Percentiles rank a stretch among this genome's conserved stretches.
phyloP scores from a whole-genome alignment of 2,329 filamentous ascomycete genomes.

The Pseudogymnoascus pannorum region DNA sequence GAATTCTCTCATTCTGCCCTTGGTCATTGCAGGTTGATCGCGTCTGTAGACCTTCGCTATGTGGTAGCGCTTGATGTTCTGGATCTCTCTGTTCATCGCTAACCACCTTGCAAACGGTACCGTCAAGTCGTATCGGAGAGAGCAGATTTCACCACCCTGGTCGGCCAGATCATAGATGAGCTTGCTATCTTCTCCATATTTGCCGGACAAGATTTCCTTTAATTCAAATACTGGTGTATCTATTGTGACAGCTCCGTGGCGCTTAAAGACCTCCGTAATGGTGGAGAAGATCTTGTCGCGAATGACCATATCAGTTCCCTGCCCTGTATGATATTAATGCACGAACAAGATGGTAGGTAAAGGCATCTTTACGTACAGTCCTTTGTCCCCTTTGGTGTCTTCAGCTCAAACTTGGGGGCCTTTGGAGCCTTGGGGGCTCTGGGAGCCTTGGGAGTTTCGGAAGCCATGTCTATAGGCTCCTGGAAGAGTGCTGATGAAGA shows the following conservation, averaged over 20 bases:
- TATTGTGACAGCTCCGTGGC: conserved; percentile 71
- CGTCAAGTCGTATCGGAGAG: conserved; percentile 78
- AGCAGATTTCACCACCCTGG: conserved; percentile 79
- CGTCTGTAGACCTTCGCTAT: conserved; percentile 86
- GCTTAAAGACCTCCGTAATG: conserved; percentile 74
- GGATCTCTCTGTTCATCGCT: conserved; percentile 74
- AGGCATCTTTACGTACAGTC: conserved; percentile 51
- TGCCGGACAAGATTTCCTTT: conserved; percentile 77
- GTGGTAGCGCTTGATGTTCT: conserved; percentile 88
- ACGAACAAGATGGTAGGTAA: neutral
- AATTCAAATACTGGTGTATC: conserved; percentile 83
- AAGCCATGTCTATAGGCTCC: conserved; percentile 1
- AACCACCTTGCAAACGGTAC: conserved; percentile 89
- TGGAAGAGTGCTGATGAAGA: neutral
- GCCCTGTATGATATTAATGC: conserved; percentile 39
- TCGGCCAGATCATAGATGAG: conserved; percentile 87
- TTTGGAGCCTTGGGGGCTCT: conserved; percentile 29
- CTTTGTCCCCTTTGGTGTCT: conserved; percentile 85
- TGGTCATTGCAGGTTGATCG: conserved; percentile 79
- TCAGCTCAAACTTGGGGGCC: conserved; percentile 57
- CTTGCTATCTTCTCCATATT: conserved; percentile 89
- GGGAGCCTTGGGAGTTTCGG: neutral
- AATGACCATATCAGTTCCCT: conserved; percentile 70
- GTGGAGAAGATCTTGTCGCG: conserved; percentile 72
- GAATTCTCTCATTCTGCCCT: conserved; percentile 91